phyloP scores from a whole-genome alignment of 2,329 filamentous ascomycete species.

The Amphichorda felina region DNA sequence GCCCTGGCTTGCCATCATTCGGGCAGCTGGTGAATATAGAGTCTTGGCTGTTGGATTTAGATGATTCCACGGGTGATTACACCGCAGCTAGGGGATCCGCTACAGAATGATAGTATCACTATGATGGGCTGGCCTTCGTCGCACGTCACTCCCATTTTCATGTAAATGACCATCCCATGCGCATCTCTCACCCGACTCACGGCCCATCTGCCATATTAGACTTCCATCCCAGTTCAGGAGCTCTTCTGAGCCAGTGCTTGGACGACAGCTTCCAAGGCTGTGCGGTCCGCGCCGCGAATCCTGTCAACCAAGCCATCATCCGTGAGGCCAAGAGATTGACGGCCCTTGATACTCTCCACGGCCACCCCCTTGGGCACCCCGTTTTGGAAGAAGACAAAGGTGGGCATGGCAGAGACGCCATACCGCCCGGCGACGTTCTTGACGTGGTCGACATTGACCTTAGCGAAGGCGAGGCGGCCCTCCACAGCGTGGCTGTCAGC shows the following conservation, averaged over 20 bases:
- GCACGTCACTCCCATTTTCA: no score
- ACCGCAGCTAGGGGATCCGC: no score
- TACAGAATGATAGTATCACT: no score
- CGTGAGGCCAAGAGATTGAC: constrained; percentile 10
- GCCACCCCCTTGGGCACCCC: constrained; percentile 30
- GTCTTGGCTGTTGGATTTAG: no score
- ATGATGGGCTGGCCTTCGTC: no score
- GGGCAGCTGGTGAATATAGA: no score
- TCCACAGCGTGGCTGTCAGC: constrained; percentile 14
- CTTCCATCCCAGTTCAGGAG: no score
- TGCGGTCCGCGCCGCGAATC: constrained; percentile 15
- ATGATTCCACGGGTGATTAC: no score
- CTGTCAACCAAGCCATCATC: constrained; percentile 15
- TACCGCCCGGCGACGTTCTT: constrained; percentile 64
- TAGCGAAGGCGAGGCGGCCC: constrained; percentile 62
- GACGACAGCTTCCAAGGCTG: constrained; percentile 14
- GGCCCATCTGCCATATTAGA: no score
- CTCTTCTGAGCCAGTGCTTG: neutral
- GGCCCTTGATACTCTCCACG: constrained; percentile 9
- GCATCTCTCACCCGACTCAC: no score
- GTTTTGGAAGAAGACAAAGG: constrained; percentile 77
- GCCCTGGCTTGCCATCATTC: no score
- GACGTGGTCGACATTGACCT: constrained; percentile 83
- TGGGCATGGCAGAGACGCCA: constrained; percentile 83
- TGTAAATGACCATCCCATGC: no score